Base-by-base conservation (phyloP, 169 alveolate species). In the Eimeria falciformis region DNA sequence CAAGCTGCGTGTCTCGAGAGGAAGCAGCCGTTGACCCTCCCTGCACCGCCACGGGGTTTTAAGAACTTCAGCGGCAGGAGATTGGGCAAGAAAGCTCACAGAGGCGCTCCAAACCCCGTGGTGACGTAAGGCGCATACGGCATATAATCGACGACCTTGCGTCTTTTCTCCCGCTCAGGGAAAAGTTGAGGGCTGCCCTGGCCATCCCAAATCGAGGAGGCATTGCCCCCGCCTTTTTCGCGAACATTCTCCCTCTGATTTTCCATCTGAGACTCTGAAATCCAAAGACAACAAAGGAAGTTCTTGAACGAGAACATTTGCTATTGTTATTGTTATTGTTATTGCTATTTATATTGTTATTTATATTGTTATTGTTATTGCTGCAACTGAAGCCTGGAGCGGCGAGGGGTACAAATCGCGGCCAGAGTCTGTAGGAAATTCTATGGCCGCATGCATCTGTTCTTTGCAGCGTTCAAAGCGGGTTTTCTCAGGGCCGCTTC, bases 51-150 rank as follows among this genome's bases (percentile, higher is more conserved):
- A 33, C 40, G 40, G 40, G 40, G 40, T 33, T 33, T 33, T 2
- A 33, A 33, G 40, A 0, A 33, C 40, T 33, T 33, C 40, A 33
- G 40, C 40, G 2, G 40, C 40, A 33, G 40, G 40, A 33, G 40
- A 33, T 53, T 53, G 14, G 23, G 62, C 3, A 11, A 53, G 3
- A 17, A 17, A 17, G 3, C 73, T n/a, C 73, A 71, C 83, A 43
- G 56, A 9, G 56, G 29, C 14, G 46, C 56, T 21, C n/a, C 58
- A 12, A 21, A 5, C 7, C 83, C 83, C 37, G 23, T 5, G 0
- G 83, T 40, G 83, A 40, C 58, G 56, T 71, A 71, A 7, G 83
- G 83, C 27, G 83, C 83, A 18, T 43, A 58, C 21, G 37, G 83
- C 58, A 40, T 58, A 14, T 6, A 29, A 7, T 71, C 53, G 25